Percentiles rank a stretch among this genome's conserved stretches.
Conservation (phyloP, 495 filamentous ascomycete genomes). For the Platismatia glauca region DNA sequence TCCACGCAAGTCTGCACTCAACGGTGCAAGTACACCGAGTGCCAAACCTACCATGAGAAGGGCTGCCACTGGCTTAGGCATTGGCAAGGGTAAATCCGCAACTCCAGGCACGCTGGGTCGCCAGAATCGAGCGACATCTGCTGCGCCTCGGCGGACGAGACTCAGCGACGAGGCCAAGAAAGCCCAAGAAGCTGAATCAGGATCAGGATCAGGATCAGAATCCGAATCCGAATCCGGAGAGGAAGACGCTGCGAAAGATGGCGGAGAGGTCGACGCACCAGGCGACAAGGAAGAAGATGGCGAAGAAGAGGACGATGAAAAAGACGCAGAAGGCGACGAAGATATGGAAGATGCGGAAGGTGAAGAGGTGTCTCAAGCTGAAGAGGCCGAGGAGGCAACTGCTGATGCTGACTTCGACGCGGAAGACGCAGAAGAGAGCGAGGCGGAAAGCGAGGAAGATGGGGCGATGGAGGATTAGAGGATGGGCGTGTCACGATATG, state of each 20-base stretch:
- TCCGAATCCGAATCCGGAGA: background rate
- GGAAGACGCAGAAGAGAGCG: constrained; percentile 22
- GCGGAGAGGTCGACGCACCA: background rate
- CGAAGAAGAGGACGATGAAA: constrained; percentile 14
- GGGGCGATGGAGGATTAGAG: constrained; percentile 11
- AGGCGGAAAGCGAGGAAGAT: constrained; percentile 19
- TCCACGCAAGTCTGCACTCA: constrained; percentile 14
- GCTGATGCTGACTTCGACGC: constrained; percentile 21
- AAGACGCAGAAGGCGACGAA: constrained; percentile 8
- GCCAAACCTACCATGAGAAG: constrained; percentile 13
- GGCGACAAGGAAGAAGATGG: background rate
- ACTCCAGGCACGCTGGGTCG: background rate
- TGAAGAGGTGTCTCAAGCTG: constrained; percentile 12
- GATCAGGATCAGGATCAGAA: background rate
- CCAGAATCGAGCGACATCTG: constrained; percentile 1
- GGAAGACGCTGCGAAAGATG: constrained; percentile 3
- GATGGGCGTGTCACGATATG: background rate
- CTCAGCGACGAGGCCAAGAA: constrained; percentile 3
- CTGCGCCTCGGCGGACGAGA: constrained; percentile 4
- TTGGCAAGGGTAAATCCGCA: constrained; percentile 4
- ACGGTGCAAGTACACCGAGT: constrained; percentile 16
- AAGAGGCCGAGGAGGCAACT: constrained; percentile 11
- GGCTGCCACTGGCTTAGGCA: constrained; percentile 11
- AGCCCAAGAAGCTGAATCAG: background rate
- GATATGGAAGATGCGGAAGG: constrained; percentile 15